Percentiles rank a stretch among this genome's conserved stretches.
phyloP scores from a whole-genome alignment of 1,284 basidiomycete genomes.

The Moesziomyces aphidis region DNA sequence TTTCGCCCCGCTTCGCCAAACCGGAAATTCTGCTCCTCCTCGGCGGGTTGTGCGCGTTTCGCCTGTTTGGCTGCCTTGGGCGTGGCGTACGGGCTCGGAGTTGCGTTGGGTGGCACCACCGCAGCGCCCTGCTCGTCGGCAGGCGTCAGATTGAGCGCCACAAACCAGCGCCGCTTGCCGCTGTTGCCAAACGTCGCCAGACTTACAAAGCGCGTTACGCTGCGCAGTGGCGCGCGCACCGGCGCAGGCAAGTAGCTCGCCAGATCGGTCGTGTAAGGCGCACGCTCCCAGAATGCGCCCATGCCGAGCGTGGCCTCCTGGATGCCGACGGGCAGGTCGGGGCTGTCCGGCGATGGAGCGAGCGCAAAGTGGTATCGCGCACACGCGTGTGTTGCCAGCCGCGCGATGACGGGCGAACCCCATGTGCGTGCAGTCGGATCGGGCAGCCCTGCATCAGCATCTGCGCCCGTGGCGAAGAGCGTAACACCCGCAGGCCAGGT shows the following conservation, averaged over 20 bases:
- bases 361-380: slow-evolving; percentile 63
- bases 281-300: slow-evolving; percentile 63
- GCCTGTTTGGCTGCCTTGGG: slow-evolving; percentile 1
- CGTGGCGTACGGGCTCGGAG: slow-evolving; percentile 33
- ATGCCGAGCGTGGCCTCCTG: slow-evolving; percentile 14
- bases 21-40: slow-evolving; percentile 30
- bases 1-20: slow-evolving; percentile 25
- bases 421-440: slow-evolving; percentile 47
- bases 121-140: slow-evolving; percentile 10
- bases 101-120: slow-evolving; percentile 22
- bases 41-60: slow-evolving; percentile 7
- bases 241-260: slow-evolving; percentile 11
- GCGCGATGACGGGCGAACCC: slow-evolving; percentile 56
- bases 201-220: slow-evolving; percentile 57
- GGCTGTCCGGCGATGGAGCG: slow-evolving; percentile 22
- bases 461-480: slow-evolving; percentile 31
- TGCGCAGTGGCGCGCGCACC: slow-evolving; percentile 2
- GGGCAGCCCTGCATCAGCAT: slow-evolving; percentile 31
- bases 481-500: slow-evolving; percentile 59
- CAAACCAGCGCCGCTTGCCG: slow-evolving; percentile 62
- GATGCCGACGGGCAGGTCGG: slow-evolving; percentile 30
- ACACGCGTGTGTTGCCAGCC: slow-evolving; percentile 36
- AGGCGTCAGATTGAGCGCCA: slow-evolving; percentile 57
- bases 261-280: slow-evolving; percentile 55
- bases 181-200: slow-evolving; percentile 59